phyloP scores from a whole-genome alignment of 805 yeast species.

The Nakazawaea populi region DNA sequence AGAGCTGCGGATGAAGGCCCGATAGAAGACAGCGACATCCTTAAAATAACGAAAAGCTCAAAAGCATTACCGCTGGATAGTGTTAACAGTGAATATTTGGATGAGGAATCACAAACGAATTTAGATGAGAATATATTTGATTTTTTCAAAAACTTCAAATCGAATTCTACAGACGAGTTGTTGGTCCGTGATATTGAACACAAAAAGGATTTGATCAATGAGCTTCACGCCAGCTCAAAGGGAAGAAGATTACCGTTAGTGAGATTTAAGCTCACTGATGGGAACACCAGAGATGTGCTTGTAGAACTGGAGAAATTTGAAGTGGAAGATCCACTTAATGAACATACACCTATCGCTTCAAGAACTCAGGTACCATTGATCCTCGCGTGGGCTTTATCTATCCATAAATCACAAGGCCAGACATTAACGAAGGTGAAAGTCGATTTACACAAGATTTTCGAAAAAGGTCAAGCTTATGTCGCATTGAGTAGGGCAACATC shows the following conservation, averaged over 20 bases:
- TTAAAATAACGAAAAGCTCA: slow-evolving; percentile 6
- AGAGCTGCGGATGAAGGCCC: slow-evolving; percentile 14
- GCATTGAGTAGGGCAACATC: slow-evolving; percentile 84
- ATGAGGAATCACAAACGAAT: slow-evolving; percentile 17
- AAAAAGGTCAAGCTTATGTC: slow-evolving; percentile 93
- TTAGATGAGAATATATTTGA: slow-evolving; percentile 45
- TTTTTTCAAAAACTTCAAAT: slow-evolving; percentile 27
- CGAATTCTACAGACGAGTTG: not conserved
- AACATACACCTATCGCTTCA: slow-evolving; percentile 61
- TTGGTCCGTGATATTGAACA: slow-evolving; percentile 31
- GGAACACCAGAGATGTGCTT: slow-evolving; percentile 65
- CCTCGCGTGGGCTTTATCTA: slow-evolving; percentile 94
- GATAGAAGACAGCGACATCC: slow-evolving; percentile 17
- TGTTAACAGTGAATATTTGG: slow-evolving; percentile 1
- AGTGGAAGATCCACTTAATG: slow-evolving; percentile 51
- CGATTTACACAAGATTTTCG: slow-evolving; percentile 72
- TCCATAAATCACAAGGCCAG: slow-evolving; percentile 95
- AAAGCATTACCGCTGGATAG: slow-evolving; percentile 4
- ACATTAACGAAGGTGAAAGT: slow-evolving; percentile 73
- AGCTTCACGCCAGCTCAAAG: slow-evolving; percentile 37
- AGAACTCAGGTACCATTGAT: slow-evolving; percentile 81
- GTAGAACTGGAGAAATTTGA: slow-evolving; percentile 82
- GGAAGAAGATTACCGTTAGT: slow-evolving; percentile 66
- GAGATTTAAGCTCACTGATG: slow-evolving; percentile 65
- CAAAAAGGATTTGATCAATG: slow-evolving; percentile 39